phyloP scores from a whole-genome alignment of 371 early-diverging fungal genomes.

The Circinella umbellata region DNA sequence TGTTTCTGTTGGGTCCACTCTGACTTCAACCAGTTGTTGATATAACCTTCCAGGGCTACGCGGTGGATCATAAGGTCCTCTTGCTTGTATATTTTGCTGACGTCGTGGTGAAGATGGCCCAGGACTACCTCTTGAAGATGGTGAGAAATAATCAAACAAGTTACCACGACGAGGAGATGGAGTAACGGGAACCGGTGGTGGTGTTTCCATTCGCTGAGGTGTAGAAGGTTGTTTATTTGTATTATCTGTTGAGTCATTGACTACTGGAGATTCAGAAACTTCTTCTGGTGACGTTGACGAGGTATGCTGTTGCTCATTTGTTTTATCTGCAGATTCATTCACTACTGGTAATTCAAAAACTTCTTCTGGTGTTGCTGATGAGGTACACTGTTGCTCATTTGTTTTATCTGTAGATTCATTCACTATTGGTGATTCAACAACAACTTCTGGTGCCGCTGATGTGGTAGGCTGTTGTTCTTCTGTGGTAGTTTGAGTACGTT shows the following conservation, averaged over 20 bases:
- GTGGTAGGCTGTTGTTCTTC: too few species aligned
- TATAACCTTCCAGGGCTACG: constrained; percentile 1
- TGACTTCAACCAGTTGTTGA: not conserved
- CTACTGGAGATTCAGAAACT: not conserved
- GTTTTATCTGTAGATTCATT: too few species aligned
- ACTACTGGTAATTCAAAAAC: too few species aligned
- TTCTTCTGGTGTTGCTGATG: too few species aligned
- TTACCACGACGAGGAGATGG: constrained; percentile 2
- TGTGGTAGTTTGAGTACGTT: too few species aligned
- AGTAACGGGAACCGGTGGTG: not conserved
- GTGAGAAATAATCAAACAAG: constrained; percentile 10
- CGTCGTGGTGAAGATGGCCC: not conserved
- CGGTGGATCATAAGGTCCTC: not conserved
- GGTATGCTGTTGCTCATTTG: too few species aligned
- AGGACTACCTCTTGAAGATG: not conserved
- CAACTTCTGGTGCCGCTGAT: too few species aligned
- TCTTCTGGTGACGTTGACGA: too few species aligned
- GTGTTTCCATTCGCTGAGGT: not conserved
- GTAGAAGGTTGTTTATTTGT: not conserved
- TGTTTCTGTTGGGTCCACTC: not conserved
- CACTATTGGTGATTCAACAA: too few species aligned
- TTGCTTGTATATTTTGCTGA: not conserved
- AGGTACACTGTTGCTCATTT: too few species aligned
- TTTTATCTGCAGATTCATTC: too few species aligned
- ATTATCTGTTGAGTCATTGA: too few species aligned